Evolutionary conservation across 2,329 filamentous ascomycete species (phyloP).

Genomic region (Hansfordia pulvinata): DNA sequence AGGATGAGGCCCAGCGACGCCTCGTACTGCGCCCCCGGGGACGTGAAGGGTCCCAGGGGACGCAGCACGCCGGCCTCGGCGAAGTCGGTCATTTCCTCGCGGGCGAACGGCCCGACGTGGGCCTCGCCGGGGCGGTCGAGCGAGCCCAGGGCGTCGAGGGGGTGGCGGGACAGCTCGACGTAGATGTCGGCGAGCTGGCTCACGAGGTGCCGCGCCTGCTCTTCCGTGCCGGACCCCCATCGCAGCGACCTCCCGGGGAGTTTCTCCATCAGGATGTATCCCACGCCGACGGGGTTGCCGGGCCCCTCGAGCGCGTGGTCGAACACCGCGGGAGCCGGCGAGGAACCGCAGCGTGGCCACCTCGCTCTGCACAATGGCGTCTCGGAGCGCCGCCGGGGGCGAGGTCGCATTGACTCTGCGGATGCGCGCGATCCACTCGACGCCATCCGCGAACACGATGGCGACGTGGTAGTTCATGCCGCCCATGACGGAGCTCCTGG

Average conservation of each 20-base stretch:
- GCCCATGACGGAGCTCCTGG: conserved; percentile 23
- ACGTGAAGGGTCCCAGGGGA: conserved; percentile 19
- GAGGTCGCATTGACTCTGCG: conserved; percentile 24
- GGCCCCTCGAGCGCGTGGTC: conserved; percentile 18
- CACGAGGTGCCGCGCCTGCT: conserved; percentile 21
- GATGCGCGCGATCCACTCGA: conserved; percentile 27
- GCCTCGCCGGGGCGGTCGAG: too few relatives aligned
- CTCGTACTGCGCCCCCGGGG: conserved; percentile 19
- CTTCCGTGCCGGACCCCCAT: conserved; percentile 14
- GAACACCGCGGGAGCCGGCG: conserved; percentile 21
- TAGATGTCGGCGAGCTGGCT: conserved; percentile 22
- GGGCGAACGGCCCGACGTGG: too few relatives aligned
- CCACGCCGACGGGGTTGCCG: conserved; percentile 20
- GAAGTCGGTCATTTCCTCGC: too few relatives aligned
- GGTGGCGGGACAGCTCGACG: conserved; percentile 24
- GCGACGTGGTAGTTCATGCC: conserved; percentile 30
- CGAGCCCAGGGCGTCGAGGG: too few relatives aligned
- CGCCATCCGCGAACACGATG: conserved; percentile 25
- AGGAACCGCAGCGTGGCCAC: conserved; percentile 26
- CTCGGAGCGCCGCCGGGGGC: conserved; percentile 17
- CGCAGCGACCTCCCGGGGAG: conserved; percentile 20
- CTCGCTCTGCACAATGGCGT: conserved; percentile 24
- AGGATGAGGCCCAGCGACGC: conserved; percentile 20
- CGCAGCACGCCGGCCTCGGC: too few relatives aligned
- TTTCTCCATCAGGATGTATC: conserved; percentile 28